A percentile compares a stretch with the other conserved stretches of the same genome.
Conservation (phyloP, 2,329 filamentous ascomycete species). For the Daldinia sp. region DNA sequence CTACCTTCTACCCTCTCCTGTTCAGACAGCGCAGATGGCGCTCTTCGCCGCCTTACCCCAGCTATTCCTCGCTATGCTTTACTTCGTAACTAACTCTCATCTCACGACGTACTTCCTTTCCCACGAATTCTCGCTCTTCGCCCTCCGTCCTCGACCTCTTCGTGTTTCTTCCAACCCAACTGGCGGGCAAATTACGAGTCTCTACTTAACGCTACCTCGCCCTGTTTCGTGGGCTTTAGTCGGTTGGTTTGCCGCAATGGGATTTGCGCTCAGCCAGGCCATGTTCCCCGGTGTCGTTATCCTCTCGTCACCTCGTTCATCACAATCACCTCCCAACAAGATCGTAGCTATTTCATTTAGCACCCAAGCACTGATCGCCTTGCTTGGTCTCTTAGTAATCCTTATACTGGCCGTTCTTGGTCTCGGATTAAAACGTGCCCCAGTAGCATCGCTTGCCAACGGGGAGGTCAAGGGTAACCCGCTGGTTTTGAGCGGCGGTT, state of each 20-base stretch:
- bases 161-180: slow-evolving; percentile 60
- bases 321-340: slow-evolving; percentile 18
- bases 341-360: slow-evolving; percentile 58
- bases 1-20: slow-evolving; percentile 46
- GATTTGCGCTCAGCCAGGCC: slow-evolving; percentile 61
- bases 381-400: slow-evolving; percentile 57
- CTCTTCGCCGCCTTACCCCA: slow-evolving; percentile 63
- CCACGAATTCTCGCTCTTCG: slow-evolving; percentile 63
- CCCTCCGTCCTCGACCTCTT: slow-evolving; percentile 53
- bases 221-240: slow-evolving; percentile 60
- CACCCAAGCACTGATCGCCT: slow-evolving; percentile 57
- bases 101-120: slow-evolving; percentile 63
- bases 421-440: slow-evolving; percentile 58
- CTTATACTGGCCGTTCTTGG: slow-evolving; percentile 53
- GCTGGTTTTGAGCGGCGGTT: slow-evolving; percentile 60
- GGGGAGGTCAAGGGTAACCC: slow-evolving; percentile 60
- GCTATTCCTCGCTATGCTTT: slow-evolving; percentile 61
- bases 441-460: slow-evolving; percentile 53
- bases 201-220: slow-evolving; percentile 64
- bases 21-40: slow-evolving; percentile 46
- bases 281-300: slow-evolving; percentile 54
- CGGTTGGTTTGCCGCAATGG: slow-evolving; percentile 58
- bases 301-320: slow-evolving; percentile 35
- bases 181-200: slow-evolving; percentile 60
- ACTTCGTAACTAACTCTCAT: slow-evolving; percentile 61